phyloP scores from a whole-genome alignment of 495 filamentous ascomycete species.

The Baudoinia panamericana region DNA sequence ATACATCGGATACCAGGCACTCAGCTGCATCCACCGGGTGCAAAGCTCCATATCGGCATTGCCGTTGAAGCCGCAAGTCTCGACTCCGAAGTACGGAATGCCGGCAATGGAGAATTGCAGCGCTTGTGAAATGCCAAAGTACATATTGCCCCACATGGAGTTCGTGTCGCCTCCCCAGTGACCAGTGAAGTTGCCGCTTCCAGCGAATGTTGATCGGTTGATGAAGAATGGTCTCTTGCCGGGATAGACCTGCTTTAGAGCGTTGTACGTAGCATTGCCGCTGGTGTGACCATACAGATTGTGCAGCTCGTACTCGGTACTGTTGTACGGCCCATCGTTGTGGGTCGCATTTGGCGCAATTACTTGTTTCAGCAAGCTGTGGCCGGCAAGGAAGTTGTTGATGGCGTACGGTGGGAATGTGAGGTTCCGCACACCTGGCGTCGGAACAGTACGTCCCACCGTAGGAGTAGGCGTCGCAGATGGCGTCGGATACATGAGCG shows the following conservation, averaged over 20 bases:
- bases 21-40: constrained; percentile 21
- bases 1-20: constrained; percentile 20
- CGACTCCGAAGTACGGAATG: constrained; percentile 20
- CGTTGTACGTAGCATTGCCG: constrained; percentile 17
- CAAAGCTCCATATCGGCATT: constrained; percentile 21
- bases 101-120: constrained; percentile 17
- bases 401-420: constrained; percentile 20
- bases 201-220: constrained; percentile 15
- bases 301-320: constrained; percentile 20
- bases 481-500: constrained; percentile 9
- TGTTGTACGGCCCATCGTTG: constrained; percentile 19
- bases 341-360: constrained; percentile 20
- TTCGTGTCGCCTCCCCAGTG: constrained; percentile 56
- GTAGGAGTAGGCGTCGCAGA: constrained; percentile 10
- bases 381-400: constrained; percentile 18
- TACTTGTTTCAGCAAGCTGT: constrained; percentile 16
- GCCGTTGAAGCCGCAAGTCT: constrained; percentile 21
- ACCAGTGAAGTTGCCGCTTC: constrained; percentile 12
- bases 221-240: constrained; percentile 18
- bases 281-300: constrained; percentile 18
- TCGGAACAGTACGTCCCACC: constrained; percentile 12
- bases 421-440: constrained; percentile 17
- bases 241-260: constrained; percentile 7
- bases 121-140: constrained; percentile 34
- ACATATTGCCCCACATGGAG: constrained; percentile 21